Evolutionary conservation across 805 yeast genomes (phyloP), one percentile per base, ranked within the genome.

Genomic region (Saccharomycopsis fibuligera): DNA sequence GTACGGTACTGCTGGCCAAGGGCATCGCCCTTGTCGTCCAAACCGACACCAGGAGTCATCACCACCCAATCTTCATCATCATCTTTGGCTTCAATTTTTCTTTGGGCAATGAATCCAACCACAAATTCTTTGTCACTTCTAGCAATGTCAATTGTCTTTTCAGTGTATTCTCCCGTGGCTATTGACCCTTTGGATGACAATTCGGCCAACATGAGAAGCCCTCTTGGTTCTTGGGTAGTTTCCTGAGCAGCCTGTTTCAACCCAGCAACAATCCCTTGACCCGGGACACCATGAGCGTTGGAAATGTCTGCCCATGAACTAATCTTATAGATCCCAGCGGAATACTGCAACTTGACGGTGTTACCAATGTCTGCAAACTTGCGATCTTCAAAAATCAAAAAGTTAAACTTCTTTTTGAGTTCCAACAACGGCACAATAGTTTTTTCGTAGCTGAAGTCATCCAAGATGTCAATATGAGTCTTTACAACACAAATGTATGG

Each of bases 281-380:
- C 99, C 2, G 98, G 91, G 29, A 93, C 90, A 50, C 97, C 95
- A 60, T 93, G 99, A 0, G 98, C 98, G 65, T 93, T 93, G 31
- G 98, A 91, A 57, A 93, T 89, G 61, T 93, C 96, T 0, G 98
- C 81, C 99, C 99, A 93, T 59, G 81, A 69, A 12, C 96, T 93
- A 53, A 91, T 91, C 61, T 78, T 81, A 70, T 79, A 89, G 9
- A 87, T 83, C 40, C 99, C 99, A 35, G 95, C 87, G 29, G 85
- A 71, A 66, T 91, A 93, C 67, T 93, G 99, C 40, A 87, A 77
- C 68, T 91, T 90, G 47, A 93, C 99, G 1, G 99, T 93, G 62
- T 90, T 88, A 16, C 99, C 99, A 58, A 93, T 93, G 66, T 93
- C 99, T 22, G 99, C 99, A 67, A 93, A 93, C 68, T 93, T 93